phyloP scores from a whole-genome alignment of 345 rosid genomes.

The Acer yangbiense region DNA sequence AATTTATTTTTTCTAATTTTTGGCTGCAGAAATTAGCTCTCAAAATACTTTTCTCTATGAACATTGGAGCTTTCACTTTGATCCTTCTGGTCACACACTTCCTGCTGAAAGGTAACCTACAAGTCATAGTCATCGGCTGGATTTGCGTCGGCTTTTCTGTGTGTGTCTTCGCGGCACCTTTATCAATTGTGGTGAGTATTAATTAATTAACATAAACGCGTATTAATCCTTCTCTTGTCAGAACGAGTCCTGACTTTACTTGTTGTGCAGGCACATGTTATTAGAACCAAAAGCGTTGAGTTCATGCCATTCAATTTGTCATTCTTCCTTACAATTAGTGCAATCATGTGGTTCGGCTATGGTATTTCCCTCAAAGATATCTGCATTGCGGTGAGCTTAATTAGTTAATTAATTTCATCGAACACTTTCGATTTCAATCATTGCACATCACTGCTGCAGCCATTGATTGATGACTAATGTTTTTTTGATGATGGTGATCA shows the following conservation, averaged over 20 bases:
- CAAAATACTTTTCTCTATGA: conserved; percentile 48
- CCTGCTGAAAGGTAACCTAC: conserved; percentile 20
- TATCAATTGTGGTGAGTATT: conserved; percentile 61
- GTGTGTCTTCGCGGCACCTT: conserved; percentile 80
- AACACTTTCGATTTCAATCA: background rate
- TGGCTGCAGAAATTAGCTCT: conserved; percentile 56
- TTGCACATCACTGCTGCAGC: background rate
- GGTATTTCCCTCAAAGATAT: conserved; percentile 62
- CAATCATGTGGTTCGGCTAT: conserved; percentile 79
- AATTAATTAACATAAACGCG: too few species aligned
- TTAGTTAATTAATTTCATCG: background rate
- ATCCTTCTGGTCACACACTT: conserved; percentile 50
- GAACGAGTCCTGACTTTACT: too few species aligned
- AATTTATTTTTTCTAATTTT: background rate
- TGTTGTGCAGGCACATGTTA: conserved; percentile 56
- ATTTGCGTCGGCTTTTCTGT: conserved; percentile 69
- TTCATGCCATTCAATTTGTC: conserved; percentile 91
- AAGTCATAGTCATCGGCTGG: conserved; percentile 74
- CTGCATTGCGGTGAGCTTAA: conserved; percentile 65
- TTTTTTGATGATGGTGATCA: background rate
- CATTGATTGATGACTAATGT: background rate
- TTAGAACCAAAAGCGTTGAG: conserved; percentile 81
- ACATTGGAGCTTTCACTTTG: conserved; percentile 56
- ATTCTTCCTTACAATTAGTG: conserved; percentile 78
- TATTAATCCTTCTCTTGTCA: too few species aligned